A percentile compares a stretch with the other conserved stretches of the same genome.
Conservation (phyloP, 495 filamentous ascomycete genomes). For the Sordaria brevicollis region DNA sequence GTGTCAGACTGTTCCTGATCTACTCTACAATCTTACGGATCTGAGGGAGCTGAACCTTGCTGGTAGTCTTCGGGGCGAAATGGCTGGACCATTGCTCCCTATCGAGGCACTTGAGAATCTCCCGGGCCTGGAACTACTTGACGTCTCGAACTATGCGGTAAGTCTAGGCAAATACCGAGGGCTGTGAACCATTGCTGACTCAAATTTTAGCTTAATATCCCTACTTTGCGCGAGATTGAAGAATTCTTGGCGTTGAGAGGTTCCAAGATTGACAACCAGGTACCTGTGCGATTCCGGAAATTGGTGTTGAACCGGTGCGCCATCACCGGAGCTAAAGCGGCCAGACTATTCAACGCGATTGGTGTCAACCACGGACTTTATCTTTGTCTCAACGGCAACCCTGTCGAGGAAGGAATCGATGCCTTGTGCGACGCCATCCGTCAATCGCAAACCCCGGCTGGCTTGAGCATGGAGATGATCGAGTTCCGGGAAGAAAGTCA, state of each 20-base stretch:
- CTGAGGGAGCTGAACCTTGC: constrained; percentile 53
- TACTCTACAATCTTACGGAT: constrained; percentile 11
- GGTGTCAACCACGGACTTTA: constrained; percentile 57
- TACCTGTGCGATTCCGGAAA: constrained; percentile 55
- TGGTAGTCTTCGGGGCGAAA: constrained; percentile 71
- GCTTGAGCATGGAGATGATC: constrained; percentile 73
- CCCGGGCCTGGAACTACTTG: constrained; percentile 40
- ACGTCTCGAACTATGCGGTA: constrained; percentile 63
- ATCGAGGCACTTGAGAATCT: constrained; percentile 11
- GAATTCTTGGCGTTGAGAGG: constrained; percentile 19
- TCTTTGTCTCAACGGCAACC: constrained; percentile 71
- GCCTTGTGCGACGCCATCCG: constrained; percentile 60
- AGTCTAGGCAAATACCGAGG: constrained; percentile 3
- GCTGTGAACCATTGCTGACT: not conserved
- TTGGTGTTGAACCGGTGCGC: constrained; percentile 71
- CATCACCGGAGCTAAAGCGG: constrained; percentile 67
- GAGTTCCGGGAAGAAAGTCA: constrained; percentile 68
- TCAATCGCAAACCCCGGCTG: constrained; percentile 52
- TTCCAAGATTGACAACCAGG: constrained; percentile 50
- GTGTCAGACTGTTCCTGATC: constrained; percentile 10
- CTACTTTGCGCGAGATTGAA: constrained; percentile 48
- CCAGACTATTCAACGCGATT: constrained; percentile 68
- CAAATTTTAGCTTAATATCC: constrained; percentile 35
- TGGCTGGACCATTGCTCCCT: constrained; percentile 14
- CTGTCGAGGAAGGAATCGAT: constrained; percentile 60